Percentiles rank a stretch among this genome's conserved stretches.
phyloP scores from a whole-genome alignment of 2,329 filamentous ascomycete species.

The Phaeosphaeriaceae sp. region DNA sequence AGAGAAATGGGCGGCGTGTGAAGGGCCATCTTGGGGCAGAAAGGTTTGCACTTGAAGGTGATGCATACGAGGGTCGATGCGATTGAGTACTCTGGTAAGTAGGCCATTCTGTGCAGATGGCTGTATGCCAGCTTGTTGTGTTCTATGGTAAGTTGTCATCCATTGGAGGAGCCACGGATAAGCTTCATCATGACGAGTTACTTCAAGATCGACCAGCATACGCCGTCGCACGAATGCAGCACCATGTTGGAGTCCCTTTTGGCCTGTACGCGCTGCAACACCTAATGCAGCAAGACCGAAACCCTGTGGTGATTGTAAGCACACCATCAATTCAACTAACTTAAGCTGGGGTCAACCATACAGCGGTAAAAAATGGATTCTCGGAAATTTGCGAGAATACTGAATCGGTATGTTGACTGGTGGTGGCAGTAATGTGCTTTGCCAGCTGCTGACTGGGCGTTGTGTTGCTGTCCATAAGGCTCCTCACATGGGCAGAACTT shows the following conservation, averaged over 20 bases:
- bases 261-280: constrained; percentile 78
- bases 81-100: constrained; percentile 61
- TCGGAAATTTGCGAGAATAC: constrained; percentile 54
- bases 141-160: constrained; percentile 82
- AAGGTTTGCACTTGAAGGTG: constrained; percentile 70
- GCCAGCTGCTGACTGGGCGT: constrained; percentile 45
- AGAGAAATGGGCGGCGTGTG: constrained; percentile 79
- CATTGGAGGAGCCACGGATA: constrained; percentile 95
- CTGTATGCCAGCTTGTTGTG: constrained; percentile 58
- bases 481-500: constrained; percentile 9
- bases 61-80: constrained; percentile 66
- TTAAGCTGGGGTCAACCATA: constrained; percentile 56
- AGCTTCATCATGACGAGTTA: constrained; percentile 89
- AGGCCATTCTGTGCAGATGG: constrained; percentile 44
- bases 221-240: constrained; percentile 79
- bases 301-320: constrained; percentile 59
- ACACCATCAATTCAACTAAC: constrained; percentile 24
- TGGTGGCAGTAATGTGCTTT: constrained; percentile 41
- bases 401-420: constrained; percentile 44
- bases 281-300: constrained; percentile 91
- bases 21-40: constrained; percentile 68
- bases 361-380: constrained; percentile 63
- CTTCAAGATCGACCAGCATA: constrained; percentile 93
- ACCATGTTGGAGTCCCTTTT: constrained; percentile 74
- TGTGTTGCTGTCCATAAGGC: constrained; percentile 43